Evolutionary conservation across 768 basidiomycete species (phyloP).

Genomic region (Thelephora aurantiotincta): DNA sequence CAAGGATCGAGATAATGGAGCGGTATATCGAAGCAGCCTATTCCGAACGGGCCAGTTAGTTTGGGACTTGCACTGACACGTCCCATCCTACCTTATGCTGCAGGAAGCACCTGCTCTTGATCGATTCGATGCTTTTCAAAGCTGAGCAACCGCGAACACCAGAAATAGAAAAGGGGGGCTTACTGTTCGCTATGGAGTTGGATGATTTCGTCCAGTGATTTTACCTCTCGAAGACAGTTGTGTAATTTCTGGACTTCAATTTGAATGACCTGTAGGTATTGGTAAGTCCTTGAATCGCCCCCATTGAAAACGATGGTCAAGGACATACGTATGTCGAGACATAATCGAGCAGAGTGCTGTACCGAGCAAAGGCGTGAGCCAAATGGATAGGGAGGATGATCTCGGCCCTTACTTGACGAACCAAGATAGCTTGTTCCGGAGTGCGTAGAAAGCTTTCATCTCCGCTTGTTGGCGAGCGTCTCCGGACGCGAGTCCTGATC

Average conservation of each 20-base stretch:
- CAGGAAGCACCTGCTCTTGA: constrained; percentile 51
- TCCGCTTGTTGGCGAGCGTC: constrained; percentile 25
- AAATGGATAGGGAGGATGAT: background rate
- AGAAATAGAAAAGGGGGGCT: constrained; percentile 14
- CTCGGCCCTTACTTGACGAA: constrained; percentile 57
- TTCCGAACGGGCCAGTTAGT: constrained; percentile 1
- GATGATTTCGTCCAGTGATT: constrained; percentile 69
- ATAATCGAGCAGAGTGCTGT: constrained; percentile 53
- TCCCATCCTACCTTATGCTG: constrained; percentile 34
- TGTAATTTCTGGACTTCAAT: constrained; percentile 48
- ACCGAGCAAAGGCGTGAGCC: background rate
- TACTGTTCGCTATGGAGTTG: constrained; percentile 55
- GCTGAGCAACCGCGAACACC: background rate
- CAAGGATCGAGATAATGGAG: constrained; percentile 54
- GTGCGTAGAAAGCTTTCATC: constrained; percentile 60
- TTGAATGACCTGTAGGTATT: constrained; percentile 44
- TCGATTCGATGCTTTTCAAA: constrained; percentile 36
- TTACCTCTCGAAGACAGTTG: constrained; percentile 32
- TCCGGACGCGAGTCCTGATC: constrained; percentile 22
- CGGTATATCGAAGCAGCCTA: constrained; percentile 54
- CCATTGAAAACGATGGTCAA: background rate
- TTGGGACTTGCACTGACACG: background rate
- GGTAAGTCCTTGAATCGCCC: background rate
- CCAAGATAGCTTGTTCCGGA: constrained; percentile 70
- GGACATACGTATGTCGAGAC: constrained; percentile 52